Conservation (phyloP, 75 land plant species). For the Adiantum capillusveneris region DNA sequence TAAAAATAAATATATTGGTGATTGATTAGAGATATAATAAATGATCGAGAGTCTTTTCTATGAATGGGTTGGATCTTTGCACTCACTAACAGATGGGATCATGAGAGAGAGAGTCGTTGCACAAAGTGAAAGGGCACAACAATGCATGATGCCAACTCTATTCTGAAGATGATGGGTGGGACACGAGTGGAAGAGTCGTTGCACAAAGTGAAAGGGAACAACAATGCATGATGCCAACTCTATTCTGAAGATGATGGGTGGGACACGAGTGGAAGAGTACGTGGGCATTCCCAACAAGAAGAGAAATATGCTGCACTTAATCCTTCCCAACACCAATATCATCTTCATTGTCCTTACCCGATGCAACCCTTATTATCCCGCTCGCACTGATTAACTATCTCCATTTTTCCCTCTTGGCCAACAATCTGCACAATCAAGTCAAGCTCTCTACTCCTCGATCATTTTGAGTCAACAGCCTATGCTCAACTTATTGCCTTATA, state of each 20-base stretch:
- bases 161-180: background rate
- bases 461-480: constrained; percentile 43
- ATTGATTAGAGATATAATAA: too few species aligned
- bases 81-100: too few species aligned
- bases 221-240: constrained; percentile 1
- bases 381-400: constrained; percentile 55
- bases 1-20: too few species aligned
- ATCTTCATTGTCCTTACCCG: constrained; percentile 55
- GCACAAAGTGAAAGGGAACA: too few species aligned
- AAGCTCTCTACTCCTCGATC: constrained; percentile 54
- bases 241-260: background rate
- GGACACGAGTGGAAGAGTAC: constrained; percentile 38
- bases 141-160: background rate
- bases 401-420: constrained; percentile 53
- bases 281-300: constrained; percentile 48
- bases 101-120: too few species aligned
- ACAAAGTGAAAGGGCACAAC: too few species aligned
- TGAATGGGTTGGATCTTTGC: too few species aligned
- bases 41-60: too few species aligned
- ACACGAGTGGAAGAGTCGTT: too few species aligned
- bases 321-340: constrained; percentile 53
- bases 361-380: constrained; percentile 35
- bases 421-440: constrained; percentile 44
- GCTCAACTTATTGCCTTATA: constrained; percentile 54
- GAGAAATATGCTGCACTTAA: constrained; percentile 43